phyloP scores from a whole-genome alignment of 1,139 yeast genomes.

The Entelexis paramagnoliae region DNA sequence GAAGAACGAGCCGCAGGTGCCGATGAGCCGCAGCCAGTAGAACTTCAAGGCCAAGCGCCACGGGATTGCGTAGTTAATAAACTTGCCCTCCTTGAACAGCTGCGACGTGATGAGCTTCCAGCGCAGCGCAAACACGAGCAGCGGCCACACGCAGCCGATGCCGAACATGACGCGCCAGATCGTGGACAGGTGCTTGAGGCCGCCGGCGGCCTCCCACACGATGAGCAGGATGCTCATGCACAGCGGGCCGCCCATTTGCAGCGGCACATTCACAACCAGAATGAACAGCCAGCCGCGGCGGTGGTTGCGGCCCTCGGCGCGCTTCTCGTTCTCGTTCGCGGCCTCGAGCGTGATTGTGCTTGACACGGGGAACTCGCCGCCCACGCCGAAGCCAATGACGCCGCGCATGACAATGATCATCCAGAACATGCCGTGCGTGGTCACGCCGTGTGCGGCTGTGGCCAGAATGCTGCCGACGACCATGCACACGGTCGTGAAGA shows the following conservation, averaged over 20 bases:
- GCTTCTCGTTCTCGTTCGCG: conserved; percentile 55
- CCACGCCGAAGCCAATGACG: conserved; percentile 59
- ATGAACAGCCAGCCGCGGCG: conserved; percentile 53
- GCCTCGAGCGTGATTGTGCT: conserved; percentile 64
- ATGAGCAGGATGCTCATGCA: conserved; percentile 56
- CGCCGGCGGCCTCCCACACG: conserved; percentile 46
- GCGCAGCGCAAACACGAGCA: conserved; percentile 61
- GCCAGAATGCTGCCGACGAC: conserved; percentile 48
- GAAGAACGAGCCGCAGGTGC: conserved; percentile 56
- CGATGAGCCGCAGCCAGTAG: conserved; percentile 47
- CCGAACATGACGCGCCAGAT: conserved; percentile 71
- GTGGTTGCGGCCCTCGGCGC: background rate
- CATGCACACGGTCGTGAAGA: conserved; percentile 45
- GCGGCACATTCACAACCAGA: conserved; percentile 60
- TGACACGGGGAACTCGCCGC: conserved; percentile 68
- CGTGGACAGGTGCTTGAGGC: conserved; percentile 39
- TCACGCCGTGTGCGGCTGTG: conserved; percentile 48
- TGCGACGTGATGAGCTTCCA: conserved; percentile 56
- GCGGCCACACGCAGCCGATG: conserved; percentile 64
- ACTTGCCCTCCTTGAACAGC: conserved; percentile 45
- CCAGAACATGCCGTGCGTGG: conserved; percentile 56
- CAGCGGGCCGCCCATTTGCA: conserved; percentile 68
- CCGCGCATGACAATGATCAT: conserved; percentile 61
- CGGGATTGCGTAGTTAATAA: conserved; percentile 40
- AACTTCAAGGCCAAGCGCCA: conserved; percentile 43